Percentiles rank a stretch among this genome's conserved stretches.
phyloP scores from a whole-genome alignment of 139 green algal species.

The Tetratostichococcus sp. region DNA sequence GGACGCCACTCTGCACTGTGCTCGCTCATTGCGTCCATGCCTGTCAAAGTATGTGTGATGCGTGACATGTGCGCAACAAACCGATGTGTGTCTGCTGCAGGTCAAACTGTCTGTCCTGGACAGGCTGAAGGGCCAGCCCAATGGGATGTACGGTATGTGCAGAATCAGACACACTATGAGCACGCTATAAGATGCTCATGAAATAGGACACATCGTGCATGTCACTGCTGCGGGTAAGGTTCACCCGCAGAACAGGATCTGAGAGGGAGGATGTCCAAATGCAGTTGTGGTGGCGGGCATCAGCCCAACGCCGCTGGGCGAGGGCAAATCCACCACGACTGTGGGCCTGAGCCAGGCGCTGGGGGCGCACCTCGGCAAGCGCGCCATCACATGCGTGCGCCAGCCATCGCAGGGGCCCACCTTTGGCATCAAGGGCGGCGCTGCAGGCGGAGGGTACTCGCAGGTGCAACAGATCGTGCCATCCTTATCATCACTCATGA shows the following conservation, averaged over 20 bases:
- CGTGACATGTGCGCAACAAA: no score
- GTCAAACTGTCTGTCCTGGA: conserved; percentile 68
- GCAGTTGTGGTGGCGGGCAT: conserved; percentile 94
- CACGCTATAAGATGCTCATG: no score
- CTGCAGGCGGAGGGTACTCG: conserved; percentile 93
- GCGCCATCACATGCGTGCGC: conserved; percentile 87
- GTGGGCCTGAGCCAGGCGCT: conserved; percentile 96
- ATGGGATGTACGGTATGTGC: conserved; percentile 76
- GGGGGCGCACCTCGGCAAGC: conserved; percentile 75
- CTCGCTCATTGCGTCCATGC: no score
- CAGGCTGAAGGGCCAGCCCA: conserved; percentile 33
- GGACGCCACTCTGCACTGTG: no score
- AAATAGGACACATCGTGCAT: no score
- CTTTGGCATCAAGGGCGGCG: conserved; percentile 98
- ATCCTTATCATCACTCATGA: no score
- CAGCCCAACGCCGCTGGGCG: conserved; percentile 91
- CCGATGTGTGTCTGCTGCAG: no score
- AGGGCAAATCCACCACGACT: conserved; percentile 97
- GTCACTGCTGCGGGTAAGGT: no score
- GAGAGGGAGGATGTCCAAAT: conserved; percentile 15
- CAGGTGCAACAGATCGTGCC: conserved; percentile 67
- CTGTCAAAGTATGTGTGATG: no score
- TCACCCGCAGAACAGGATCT: no score
- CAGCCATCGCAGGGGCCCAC: conserved; percentile 96
- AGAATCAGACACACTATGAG: neutral